Evolutionary conservation across 805 yeast species (phyloP), one percentile per base, ranked within the genome.

Genomic region (Hanseniaspora lachancei): DNA sequence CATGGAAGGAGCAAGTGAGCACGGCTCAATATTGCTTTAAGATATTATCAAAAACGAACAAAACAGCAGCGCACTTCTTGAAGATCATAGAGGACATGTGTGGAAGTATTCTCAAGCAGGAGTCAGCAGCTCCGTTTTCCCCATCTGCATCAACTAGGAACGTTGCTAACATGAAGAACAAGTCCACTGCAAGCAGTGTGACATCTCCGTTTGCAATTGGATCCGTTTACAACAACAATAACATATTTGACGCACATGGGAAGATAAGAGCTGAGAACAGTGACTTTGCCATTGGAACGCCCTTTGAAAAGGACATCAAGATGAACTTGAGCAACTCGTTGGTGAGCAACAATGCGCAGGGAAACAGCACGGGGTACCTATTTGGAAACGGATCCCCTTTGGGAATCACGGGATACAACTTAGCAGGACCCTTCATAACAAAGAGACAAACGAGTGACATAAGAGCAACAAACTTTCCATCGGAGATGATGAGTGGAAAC

Each of bases 31-130:
- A 46, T 10, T 51, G 47, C 16, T 51, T 56, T 15, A 20, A 15
- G 6, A 47, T 50, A 1, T 36, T 56, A 21, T 42, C 54, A 21
- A 49, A 24, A 2, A 56, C 44, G 9, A 56, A 56, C 35, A 49
- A 49, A 47, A 56, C 58, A 5, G 58, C 58, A n/a, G 52, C 38
- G 13, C 21, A 50, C 24, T 56, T 56, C 23, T 34, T 56, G 13
- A 44, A 50, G 16, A 51, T 56, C 6, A 51, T 56, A 15, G 55
- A 56, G 29, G 49, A 47, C 34, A 41, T 56, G 47, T 56, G 58
- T 42, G 58, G 55, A 5, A 55, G 39, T 10, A 49, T 55, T 21
- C 35, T 55, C 15, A 29, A 49, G 18, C 43, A 55, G 27, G 54
- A 49, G 2, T 48, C 54, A 20, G 50, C 50, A n/a, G 56, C 40